Evolutionary conservation across 1,284 basidiomycete genomes (phyloP).

Genomic region (Phlebopus sp.): DNA sequence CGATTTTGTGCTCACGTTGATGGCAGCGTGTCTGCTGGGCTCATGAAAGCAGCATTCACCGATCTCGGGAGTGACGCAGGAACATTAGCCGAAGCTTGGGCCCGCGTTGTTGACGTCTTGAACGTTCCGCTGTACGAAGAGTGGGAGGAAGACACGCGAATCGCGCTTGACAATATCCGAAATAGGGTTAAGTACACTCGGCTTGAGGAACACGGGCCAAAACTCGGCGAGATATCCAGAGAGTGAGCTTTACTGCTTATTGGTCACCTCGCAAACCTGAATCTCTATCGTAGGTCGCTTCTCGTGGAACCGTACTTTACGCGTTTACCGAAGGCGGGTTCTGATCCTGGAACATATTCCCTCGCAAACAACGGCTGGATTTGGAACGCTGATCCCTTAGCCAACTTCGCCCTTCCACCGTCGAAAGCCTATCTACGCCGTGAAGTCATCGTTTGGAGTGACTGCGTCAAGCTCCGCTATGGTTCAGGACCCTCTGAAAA

Average conservation of each 20-base stretch:
- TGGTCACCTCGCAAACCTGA: constrained; percentile 9
- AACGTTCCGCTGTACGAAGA: constrained; percentile 87
- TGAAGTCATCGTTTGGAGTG: constrained; percentile 96
- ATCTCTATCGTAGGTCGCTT: constrained; percentile 56
- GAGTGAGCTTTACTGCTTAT: constrained; percentile 41
- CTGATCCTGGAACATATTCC: constrained; percentile 70
- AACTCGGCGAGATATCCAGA: constrained; percentile 76
- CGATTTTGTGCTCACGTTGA: constrained; percentile 71
- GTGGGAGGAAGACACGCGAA: constrained; percentile 79
- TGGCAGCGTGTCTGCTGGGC: constrained; percentile 57
- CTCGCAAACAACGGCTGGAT: constrained; percentile 99
- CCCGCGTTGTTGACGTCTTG: constrained; percentile 74
- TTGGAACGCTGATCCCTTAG: constrained; percentile 92
- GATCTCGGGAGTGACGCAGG: constrained; percentile 48
- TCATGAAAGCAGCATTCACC: constrained; percentile 69
- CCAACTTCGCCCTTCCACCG: constrained; percentile 91
- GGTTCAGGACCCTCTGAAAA: constrained; percentile 77
- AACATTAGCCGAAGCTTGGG: constrained; percentile 69
- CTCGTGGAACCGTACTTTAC: constrained; percentile 91
- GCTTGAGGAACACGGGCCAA: constrained; percentile 80
- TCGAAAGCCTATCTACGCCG: constrained; percentile 97
- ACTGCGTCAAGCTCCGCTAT: constrained; percentile 97
- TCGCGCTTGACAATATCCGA: constrained; percentile 71
- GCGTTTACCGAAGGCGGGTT: constrained; percentile 59
- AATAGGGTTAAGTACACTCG: constrained; percentile 80